These are phyloP conservation scores for Colletotrichum sp. DNA, from an alignment of 2,329 filamentous ascomycete genomes.

Conservation along the genomic window DNA sequence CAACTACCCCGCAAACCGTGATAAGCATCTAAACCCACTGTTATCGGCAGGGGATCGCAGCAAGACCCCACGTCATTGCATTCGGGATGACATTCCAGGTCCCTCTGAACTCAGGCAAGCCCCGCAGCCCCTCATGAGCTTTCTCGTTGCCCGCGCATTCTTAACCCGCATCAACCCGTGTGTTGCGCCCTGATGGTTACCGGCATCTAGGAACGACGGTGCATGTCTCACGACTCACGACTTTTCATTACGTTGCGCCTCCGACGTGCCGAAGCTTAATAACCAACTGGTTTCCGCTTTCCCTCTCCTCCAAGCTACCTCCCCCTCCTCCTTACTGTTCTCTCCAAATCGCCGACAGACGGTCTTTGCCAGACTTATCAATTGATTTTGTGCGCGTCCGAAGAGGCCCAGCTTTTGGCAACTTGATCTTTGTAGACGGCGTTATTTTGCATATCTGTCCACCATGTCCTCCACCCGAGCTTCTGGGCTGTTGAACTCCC, in stretches of 20 bases:
- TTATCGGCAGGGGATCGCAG: neutral
- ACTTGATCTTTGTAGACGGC: neutral
- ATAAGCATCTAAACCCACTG: neutral
- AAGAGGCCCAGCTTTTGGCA: neutral
- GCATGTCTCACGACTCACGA: conserved; percentile 5
- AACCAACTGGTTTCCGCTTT: neutral
- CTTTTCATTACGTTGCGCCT: neutral
- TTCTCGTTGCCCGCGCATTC: neutral
- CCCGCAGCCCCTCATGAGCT: conserved; percentile 16
- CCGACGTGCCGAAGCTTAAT: neutral
- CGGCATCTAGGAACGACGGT: neutral
- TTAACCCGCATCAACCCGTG: conserved; percentile 16
- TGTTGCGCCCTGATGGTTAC: neutral
- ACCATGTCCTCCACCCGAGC: conserved; percentile 17
- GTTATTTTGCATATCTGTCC: neutral
- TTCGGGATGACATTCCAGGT: neutral
- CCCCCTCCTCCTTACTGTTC: neutral
- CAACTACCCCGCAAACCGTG: conserved; percentile 8
- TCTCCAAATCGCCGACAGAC: neutral
- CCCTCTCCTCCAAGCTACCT: neutral
- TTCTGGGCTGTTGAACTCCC: conserved; percentile 16
- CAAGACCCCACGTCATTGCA: conserved; percentile 7
- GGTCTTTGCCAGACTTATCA: neutral
- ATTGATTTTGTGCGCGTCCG: neutral
- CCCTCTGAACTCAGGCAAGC: neutral